Evolutionary conservation across 805 yeast genomes (phyloP), one percentile per base, ranked within the genome.

Genomic region (Wickerhamomyces chambardii): DNA sequence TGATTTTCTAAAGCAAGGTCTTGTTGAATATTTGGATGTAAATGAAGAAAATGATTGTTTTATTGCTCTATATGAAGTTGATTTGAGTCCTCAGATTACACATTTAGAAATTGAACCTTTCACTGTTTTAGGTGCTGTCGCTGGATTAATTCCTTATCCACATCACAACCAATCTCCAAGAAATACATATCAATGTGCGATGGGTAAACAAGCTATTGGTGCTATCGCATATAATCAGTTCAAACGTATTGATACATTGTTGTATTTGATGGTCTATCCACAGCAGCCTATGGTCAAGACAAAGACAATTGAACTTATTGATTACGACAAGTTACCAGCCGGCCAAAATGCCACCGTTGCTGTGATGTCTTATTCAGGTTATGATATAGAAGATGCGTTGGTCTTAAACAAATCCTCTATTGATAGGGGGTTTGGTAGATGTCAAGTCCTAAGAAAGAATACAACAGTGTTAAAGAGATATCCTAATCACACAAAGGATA

Each of bases 181-280:
- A 68, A 84, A 84, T 60, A 84, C 95, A 5, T 84, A 84, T 61
- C 95, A 84, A 61, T 84, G 94, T 70, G 95, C 95, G 55, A 84
- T 84, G 95, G 95, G 95, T 77, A 86, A 86, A 63, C 98, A 92
- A 65, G 98, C 98, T n/a, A 90, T 92, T 59, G 98, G 98, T 47
- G 97, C 97, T 3, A 92, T 92, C 61, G 96, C 95, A 10, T 92
- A 92, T 58, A 92, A 92, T 59, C 98, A 92, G 62, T 84, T 92
- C 64, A 75, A 86, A 55, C 79, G 98, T 59, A 90, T 92, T 46
- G 98, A 92, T 54, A 92, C 98, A 1, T 63, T 92, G 52, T 66
- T 92, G 44, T 92, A 92, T 53, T 68, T 92, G 44, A 84, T 92
- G 95, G 95, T 87, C n/a, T 92, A 92, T 55, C 98, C 98, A 5